Evolutionary conservation across 306 rosid species (phyloP).

Genomic region (Vicia faba): DNA sequence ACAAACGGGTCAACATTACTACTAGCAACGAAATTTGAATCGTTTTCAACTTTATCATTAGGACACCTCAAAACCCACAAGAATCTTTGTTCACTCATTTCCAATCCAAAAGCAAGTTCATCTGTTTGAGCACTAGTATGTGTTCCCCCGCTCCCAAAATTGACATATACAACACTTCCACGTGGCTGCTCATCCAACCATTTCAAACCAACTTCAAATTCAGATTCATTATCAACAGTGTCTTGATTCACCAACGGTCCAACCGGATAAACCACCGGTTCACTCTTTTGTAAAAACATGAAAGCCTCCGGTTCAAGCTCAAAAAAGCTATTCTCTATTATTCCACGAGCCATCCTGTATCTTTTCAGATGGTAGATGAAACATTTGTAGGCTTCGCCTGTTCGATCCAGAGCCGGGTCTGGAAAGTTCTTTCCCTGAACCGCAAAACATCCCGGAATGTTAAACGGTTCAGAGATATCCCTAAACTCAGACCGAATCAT

Average conservation of each 20-base stretch:
- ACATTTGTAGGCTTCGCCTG: constrained; percentile 54
- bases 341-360: constrained; percentile 48
- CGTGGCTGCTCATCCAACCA: constrained; percentile 37
- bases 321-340: constrained; percentile 56
- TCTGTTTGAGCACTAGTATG: constrained; percentile 5
- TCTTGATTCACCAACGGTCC: constrained; percentile 48
- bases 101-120: constrained; percentile 37
- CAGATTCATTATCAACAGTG: neutral
- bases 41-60: constrained; percentile 12
- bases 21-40: neutral
- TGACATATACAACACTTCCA: constrained; percentile 32
- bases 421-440: constrained; percentile 52
- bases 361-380: constrained; percentile 49
- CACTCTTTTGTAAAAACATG: constrained; percentile 24
- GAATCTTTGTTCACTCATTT: constrained; percentile 33
- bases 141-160: constrained; percentile 35
- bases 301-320: constrained; percentile 64
- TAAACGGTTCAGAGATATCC: constrained; percentile 52
- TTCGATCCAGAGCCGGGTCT: constrained; percentile 65
- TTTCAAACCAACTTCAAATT: neutral
- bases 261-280: constrained; percentile 28
- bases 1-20: constrained; percentile 3
- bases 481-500: constrained; percentile 48
- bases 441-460: constrained; percentile 63
- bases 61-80: constrained; percentile 41